Base-by-base conservation (phyloP, 1,139 yeast genomes). In the Waltiozyma sp. region DNA sequence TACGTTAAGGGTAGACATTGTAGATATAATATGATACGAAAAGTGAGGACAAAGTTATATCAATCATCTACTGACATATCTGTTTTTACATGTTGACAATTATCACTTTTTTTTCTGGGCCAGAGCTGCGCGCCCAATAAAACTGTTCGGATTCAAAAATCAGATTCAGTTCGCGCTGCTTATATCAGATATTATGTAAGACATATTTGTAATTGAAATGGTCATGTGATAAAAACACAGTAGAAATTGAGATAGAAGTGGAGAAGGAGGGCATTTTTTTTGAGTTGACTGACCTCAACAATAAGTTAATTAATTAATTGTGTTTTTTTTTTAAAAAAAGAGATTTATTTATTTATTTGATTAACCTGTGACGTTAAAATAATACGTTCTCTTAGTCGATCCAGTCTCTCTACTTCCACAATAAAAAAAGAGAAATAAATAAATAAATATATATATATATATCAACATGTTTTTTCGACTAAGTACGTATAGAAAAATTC, bases 1-100 rank as follows among this genome's bases (percentile, higher is more conserved):
- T 47, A 65, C 76, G 62, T 71, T 72, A 43, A 67, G 72, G 61
- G 72, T 66, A 46, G 72, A 68, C 74, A 70, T 70, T 43, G 42
- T 41, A 40, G 39, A 37, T 19, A 9, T 19, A 14, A 26, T 26
- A 26, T 13, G 28, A 7, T 7, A 26, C n/a, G n/a, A 26, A 4
- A 26, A 26, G 28, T 26, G n/a, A 26, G 10, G 28, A 14, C 16
- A 3, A 24, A 31, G 24, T 7, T 35, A n/a, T n/a, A 15, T 9
- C 16, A 14, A n/a, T 15, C 4, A 8, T 19, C 16, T 16, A 9
- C 40, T 26, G 16, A 16, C 13, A 3, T 31, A 18, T 36, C 9
- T 38, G 43, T 33, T 43, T 8, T 31, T 31, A 31, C n/a, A n/a
- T 14, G 18, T 31, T 31, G 34, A 31, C 34, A 6, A 15, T n/a